These are phyloP conservation scores for Jatropha podagrica DNA, from an alignment of 441 rosid species.

Conservation along the genomic window DNA sequence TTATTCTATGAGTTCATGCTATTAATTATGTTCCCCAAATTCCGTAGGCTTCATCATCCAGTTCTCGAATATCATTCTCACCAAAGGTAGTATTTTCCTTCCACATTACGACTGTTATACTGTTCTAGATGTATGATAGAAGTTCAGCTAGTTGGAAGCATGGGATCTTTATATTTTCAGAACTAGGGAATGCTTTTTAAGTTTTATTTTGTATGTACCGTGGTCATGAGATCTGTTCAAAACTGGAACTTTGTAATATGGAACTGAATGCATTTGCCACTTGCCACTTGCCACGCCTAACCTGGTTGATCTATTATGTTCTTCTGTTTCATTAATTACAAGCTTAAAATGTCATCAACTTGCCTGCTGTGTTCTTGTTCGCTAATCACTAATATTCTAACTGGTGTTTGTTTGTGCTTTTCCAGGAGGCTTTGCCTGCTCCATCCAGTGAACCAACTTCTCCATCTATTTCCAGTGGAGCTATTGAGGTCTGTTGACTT, in stretches of 20 bases:
- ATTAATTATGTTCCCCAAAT: conserved; percentile 17
- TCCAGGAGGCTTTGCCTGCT: conserved; percentile 55
- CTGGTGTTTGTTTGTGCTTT: conserved; percentile 19
- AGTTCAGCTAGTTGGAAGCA: conserved; percentile 3
- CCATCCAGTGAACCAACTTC: conserved; percentile 43
- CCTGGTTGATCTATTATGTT: neutral
- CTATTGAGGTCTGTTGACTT: conserved; percentile 48
- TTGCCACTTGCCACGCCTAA: neutral
- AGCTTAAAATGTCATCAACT: conserved; percentile 1
- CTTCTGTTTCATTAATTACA: neutral
- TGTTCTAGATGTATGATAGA: neutral
- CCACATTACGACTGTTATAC: neutral
- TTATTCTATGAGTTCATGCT: conserved; percentile 12
- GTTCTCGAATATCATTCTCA: conserved; percentile 44
- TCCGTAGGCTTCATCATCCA: conserved; percentile 59
- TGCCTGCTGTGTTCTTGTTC: conserved; percentile 13
- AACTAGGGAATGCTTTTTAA: neutral
- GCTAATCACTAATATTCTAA: conserved; percentile 3
- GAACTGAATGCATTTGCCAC: neutral
- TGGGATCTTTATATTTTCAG: neutral
- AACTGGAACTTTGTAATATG: neutral
- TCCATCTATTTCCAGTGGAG: conserved; percentile 45
- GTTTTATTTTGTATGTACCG: neutral
- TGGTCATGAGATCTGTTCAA: neutral
- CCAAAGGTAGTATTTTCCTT: conserved; percentile 49